Conservation (phyloP, 495 filamentous ascomycete genomes). For the Neurospora sp. region DNA sequence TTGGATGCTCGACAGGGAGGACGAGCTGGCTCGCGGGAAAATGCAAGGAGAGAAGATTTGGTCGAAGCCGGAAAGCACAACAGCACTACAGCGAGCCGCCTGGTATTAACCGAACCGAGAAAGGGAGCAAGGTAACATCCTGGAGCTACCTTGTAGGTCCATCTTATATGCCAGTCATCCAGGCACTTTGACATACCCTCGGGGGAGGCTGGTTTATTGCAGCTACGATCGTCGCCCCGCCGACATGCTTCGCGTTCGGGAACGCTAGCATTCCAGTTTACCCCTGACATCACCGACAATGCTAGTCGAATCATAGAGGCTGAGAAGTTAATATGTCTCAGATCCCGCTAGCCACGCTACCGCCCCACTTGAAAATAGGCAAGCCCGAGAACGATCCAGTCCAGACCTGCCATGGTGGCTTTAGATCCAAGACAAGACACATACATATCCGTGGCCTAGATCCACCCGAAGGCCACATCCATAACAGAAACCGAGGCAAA, state of each 20-base stretch:
- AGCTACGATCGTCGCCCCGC: neutral
- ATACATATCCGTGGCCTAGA: neutral
- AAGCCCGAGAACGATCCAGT: neutral
- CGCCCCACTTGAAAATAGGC: neutral
- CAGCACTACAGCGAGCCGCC: neutral
- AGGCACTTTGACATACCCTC: neutral
- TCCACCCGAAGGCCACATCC: neutral
- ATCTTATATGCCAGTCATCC: neutral
- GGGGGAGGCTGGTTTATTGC: neutral
- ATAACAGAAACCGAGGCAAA: neutral
- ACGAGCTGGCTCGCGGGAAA: neutral
- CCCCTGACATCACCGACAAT: neutral
- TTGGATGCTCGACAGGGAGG: neutral
- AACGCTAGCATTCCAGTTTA: neutral
- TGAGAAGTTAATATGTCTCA: neutral
- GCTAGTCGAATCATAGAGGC: neutral
- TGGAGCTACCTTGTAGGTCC: neutral
- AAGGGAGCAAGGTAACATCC: neutral
- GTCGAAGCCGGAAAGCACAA: neutral
- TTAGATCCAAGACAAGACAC: neutral
- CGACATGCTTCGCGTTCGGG: neutral
- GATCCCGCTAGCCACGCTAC: neutral
- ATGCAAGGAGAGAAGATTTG: neutral
- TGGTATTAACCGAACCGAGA: neutral
- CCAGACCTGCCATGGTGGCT: neutral